Evolutionary conservation across 108 stramenopile genomes (phyloP).

Genomic region (Skeletonema tropicum): DNA sequence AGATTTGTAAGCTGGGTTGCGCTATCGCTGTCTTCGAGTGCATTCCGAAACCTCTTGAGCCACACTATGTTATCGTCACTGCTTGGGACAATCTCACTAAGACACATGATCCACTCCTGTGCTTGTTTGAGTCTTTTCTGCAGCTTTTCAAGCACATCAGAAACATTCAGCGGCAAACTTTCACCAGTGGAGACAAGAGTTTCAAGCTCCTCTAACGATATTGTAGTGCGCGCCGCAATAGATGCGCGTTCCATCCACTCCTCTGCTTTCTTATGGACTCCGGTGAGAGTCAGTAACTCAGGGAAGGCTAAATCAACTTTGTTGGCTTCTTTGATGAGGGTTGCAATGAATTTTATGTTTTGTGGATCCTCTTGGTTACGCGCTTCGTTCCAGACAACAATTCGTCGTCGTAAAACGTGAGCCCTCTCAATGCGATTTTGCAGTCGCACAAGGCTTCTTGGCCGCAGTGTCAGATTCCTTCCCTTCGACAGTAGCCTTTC

Average conservation of each 20-base stretch:
- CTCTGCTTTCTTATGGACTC: slow-evolving; percentile 57
- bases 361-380: slow-evolving; percentile 52
- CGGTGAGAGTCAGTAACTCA: slow-evolving; percentile 48
- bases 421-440: slow-evolving; percentile 60
- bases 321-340: slow-evolving; percentile 68
- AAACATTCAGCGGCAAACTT: slow-evolving; percentile 65
- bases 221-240: slow-evolving; percentile 76
- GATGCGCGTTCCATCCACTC: slow-evolving; percentile 79
- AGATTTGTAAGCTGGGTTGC: slow-evolving; percentile 53
- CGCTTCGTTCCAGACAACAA: slow-evolving; percentile 59
- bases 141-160: slow-evolving; percentile 77
- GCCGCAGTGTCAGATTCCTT: slow-evolving; percentile 44
- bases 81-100: slow-evolving; percentile 59
- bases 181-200: slow-evolving; percentile 58
- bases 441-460: slow-evolving; percentile 56
- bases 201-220: slow-evolving; percentile 73
- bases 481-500: slow-evolving; percentile 42
- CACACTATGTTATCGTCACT: slow-evolving; percentile 50
- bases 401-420: slow-evolving; percentile 55
- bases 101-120: slow-evolving; percentile 62
- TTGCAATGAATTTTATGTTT: slow-evolving; percentile 57
- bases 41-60: slow-evolving; percentile 55
- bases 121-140: slow-evolving; percentile 53
- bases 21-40: slow-evolving; percentile 52
- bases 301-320: slow-evolving; percentile 65